Conservation (phyloP, 2,329 filamentous ascomycete species). For the Beauveria sp. region DNA sequence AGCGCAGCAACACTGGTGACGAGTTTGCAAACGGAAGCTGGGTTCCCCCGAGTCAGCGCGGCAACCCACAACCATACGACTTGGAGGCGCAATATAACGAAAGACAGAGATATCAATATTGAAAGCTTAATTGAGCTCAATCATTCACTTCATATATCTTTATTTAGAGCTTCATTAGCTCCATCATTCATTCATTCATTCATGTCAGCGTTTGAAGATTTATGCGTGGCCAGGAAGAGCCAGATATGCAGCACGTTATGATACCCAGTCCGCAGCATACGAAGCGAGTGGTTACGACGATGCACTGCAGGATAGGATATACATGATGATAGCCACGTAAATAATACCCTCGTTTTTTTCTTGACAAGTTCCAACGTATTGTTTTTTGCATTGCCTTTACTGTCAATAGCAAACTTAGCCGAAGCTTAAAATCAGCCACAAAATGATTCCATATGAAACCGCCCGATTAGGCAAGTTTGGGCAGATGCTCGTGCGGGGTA, state of each 20-base stretch:
- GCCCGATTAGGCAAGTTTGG: background rate
- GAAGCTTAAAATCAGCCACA: background rate
- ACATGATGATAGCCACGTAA: background rate
- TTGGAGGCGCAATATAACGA: conserved; percentile 24
- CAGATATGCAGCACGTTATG: background rate
- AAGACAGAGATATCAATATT: background rate
- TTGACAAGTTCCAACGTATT: no score
- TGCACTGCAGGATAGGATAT: conserved; percentile 4
- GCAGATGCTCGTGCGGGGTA: background rate
- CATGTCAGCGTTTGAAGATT: background rate
- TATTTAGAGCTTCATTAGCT: background rate
- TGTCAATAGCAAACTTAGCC: no score
- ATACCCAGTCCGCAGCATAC: background rate
- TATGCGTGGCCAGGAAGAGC: background rate
- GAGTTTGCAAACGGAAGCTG: background rate
- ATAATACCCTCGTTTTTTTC: background rate
- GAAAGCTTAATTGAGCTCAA: background rate
- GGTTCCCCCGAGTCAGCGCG: conserved; percentile 16
- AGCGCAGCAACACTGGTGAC: background rate
- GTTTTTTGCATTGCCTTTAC: no score
- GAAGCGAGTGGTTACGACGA: background rate
- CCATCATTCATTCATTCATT: background rate
- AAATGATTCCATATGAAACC: background rate
- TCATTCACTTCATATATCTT: no score
- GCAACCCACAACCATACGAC: conserved; percentile 29